Evolutionary conservation across 805 yeast genomes (phyloP).

Genomic region (Nakazawaea siamensis): DNA sequence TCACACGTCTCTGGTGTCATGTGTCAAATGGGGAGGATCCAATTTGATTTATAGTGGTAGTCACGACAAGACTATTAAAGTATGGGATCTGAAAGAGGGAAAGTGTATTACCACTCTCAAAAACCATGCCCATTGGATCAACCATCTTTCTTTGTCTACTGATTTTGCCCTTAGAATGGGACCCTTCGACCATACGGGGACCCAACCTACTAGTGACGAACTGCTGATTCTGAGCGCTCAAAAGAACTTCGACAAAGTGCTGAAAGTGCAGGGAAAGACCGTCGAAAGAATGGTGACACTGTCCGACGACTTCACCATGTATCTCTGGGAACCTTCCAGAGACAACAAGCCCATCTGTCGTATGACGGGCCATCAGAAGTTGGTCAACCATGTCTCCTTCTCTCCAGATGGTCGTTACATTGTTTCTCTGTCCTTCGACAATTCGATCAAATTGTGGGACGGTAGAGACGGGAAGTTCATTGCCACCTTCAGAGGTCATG

Average conservation of each 20-base stretch:
- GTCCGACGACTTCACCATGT: slow-evolving; percentile 96
- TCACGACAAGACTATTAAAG: slow-evolving; percentile 88
- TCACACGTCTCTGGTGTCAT: slow-evolving; percentile 81
- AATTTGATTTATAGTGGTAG: slow-evolving; percentile 82
- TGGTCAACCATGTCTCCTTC: slow-evolving; percentile 91
- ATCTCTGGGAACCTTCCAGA: slow-evolving; percentile 86
- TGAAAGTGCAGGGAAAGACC: slow-evolving; percentile 43
- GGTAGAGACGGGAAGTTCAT: slow-evolving; percentile 86
- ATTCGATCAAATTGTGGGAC: slow-evolving; percentile 93
- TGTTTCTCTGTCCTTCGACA: slow-evolving; percentile 92
- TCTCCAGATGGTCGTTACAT: slow-evolving; percentile 91
- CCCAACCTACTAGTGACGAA: slow-evolving; percentile 30
- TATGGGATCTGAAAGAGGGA: slow-evolving; percentile 83
- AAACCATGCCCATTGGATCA: slow-evolving; percentile 97
- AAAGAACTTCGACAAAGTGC: slow-evolving; percentile 53
- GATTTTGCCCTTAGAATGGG: slow-evolving; percentile 85
- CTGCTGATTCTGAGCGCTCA: slow-evolving; percentile 48
- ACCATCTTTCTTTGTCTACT: slow-evolving; percentile 85
- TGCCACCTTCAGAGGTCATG: slow-evolving; percentile 92
- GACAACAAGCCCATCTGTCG: slow-evolving; percentile 78
- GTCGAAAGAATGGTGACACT: slow-evolving; percentile 88
- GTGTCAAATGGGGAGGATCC: slow-evolving; percentile 96
- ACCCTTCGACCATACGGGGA: slow-evolving; percentile 71
- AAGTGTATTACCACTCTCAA: slow-evolving; percentile 69
- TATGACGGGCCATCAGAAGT: slow-evolving; percentile 96